Conservation (phyloP, 768 basidiomycete genomes). For the Zangia roseola region DNA sequence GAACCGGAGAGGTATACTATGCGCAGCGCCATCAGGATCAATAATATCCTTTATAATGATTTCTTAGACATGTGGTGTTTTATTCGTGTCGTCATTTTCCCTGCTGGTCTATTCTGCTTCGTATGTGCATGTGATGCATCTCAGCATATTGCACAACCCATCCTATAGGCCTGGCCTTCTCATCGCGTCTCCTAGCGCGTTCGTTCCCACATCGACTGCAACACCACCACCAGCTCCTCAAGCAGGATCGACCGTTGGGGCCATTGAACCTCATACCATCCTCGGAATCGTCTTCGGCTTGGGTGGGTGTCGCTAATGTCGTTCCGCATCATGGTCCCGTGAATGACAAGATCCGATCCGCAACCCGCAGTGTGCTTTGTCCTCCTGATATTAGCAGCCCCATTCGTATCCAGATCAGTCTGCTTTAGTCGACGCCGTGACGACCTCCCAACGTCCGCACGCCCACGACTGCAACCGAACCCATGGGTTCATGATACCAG, state of each 20-base stretch:
- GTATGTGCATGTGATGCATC: too few species aligned
- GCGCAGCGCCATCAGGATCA: too few species aligned
- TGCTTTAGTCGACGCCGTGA: not conserved
- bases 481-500: too few species aligned
- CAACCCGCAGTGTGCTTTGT: slow-evolving; percentile 14
- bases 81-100: too few species aligned
- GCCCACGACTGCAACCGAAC: too few species aligned
- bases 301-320: slow-evolving; percentile 5
- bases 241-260: not conserved
- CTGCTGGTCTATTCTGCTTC: too few species aligned
- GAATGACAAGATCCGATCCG: too few species aligned
- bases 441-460: not conserved
- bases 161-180: not conserved
- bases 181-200: not conserved
- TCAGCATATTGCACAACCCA: too few species aligned
- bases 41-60: too few species aligned
- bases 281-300: slow-evolving; percentile 10
- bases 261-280: slow-evolving; percentile 12
- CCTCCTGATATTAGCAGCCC: slow-evolving; percentile 5
- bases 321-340: not conserved
- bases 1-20: too few species aligned
- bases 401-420: slow-evolving; percentile 1
- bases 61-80: too few species aligned
- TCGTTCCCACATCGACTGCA: not conserved
- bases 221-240: not conserved